Conservation (phyloP, 352 stramenopile genomes). For the Thraustochytrium striatum region DNA sequence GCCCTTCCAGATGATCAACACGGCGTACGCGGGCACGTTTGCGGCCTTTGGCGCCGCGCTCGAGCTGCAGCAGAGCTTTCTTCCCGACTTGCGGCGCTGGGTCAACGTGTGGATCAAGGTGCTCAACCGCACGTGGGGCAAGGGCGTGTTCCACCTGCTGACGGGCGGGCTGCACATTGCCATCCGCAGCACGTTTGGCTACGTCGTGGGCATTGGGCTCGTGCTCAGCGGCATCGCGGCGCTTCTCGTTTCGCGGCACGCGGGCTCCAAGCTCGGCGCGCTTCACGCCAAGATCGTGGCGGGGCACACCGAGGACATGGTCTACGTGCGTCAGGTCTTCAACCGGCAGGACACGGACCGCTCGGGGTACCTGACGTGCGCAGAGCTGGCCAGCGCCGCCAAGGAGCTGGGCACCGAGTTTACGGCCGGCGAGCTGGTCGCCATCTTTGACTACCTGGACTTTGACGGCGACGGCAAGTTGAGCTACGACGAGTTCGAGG, state of each 20-base stretch:
- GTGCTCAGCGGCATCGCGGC: constrained; percentile 1
- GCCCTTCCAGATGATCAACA: constrained; percentile 7
- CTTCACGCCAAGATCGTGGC: constrained; percentile 18
- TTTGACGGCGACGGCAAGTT: constrained; percentile 8
- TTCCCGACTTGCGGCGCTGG: neutral
- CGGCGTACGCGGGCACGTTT: constrained; percentile 18
- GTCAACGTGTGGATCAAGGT: constrained; percentile 45
- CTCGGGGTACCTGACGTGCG: neutral
- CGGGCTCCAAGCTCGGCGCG: neutral
- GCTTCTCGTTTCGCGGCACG: constrained; percentile 23
- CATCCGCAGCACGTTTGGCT: neutral
- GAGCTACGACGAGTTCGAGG: constrained; percentile 35
- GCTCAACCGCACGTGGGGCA: constrained; percentile 12
- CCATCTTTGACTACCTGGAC: constrained; percentile 38
- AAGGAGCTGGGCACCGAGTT: constrained; percentile 43
- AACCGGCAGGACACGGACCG: constrained; percentile 37
- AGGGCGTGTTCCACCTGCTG: constrained; percentile 35
- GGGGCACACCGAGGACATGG: constrained; percentile 35
- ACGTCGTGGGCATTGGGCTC: neutral
- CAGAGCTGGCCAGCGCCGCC: constrained; percentile 14
- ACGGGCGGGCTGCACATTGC: constrained; percentile 14
- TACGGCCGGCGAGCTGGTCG: constrained; percentile 23
- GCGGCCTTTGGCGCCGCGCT: constrained; percentile 6
- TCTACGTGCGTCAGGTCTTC: constrained; percentile 44
- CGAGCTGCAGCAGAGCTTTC: constrained; percentile 36